phyloP scores from a whole-genome alignment of 208 protist genomes.

The Vickermania spadyakhi region DNA sequence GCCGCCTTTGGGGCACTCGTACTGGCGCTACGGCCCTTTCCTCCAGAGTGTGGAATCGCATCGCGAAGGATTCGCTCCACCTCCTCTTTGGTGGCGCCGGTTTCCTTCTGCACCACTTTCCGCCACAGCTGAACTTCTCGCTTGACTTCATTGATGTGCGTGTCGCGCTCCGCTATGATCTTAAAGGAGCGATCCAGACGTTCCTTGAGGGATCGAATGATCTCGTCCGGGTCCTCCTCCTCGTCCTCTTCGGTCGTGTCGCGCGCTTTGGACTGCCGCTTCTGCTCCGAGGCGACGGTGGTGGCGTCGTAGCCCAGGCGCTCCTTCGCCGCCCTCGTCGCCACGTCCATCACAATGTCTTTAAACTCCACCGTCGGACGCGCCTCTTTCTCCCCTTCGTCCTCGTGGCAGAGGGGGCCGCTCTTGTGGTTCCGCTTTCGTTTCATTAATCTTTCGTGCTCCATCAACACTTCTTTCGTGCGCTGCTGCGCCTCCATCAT shows the following conservation, averaged over 20 bases:
- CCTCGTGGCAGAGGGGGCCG: neutral
- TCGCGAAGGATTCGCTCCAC: slow-evolving; percentile 24
- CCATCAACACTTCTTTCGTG: neutral
- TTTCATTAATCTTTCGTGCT: neutral
- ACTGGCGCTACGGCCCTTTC: neutral
- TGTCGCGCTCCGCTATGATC: slow-evolving; percentile 33
- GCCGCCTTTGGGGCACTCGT: neutral
- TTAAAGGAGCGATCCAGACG: slow-evolving; percentile 40
- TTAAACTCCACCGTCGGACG: neutral
- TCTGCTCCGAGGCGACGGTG: neutral
- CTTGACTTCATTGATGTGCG: slow-evolving; percentile 38
- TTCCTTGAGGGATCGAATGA: slow-evolving; percentile 10
- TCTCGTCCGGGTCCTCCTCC: slow-evolving; percentile 7
- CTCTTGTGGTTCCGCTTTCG: neutral
- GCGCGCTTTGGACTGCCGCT: neutral
- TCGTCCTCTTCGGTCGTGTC: neutral
- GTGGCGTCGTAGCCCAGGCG: neutral
- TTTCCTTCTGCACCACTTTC: slow-evolving; percentile 34
- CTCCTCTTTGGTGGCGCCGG: slow-evolving; percentile 31
- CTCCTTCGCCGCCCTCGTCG: neutral
- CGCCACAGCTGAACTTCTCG: slow-evolving; percentile 41
- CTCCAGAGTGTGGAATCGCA: neutral
- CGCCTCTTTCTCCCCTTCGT: too few species aligned
- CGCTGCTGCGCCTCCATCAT: slow-evolving; percentile 19
- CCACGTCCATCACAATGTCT: neutral